A percentile compares a stretch with the other conserved stretches of the same genome.
Conservation (phyloP, 768 basidiomycete genomes). For the Mycena polygramma region DNA sequence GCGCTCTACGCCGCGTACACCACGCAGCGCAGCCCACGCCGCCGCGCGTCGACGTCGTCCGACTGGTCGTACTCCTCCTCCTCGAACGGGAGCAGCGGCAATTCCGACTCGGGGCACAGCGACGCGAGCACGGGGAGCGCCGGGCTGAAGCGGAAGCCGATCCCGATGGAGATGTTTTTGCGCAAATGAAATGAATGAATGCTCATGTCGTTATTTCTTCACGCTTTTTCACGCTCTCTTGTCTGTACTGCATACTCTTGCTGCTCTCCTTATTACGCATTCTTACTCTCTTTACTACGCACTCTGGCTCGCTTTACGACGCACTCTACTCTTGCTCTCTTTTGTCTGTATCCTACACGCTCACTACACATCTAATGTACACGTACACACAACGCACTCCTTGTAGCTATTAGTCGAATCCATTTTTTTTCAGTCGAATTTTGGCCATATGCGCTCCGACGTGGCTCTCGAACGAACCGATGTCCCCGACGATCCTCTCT, state of each 20-base stretch:
- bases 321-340: neutral
- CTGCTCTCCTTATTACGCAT: no score
- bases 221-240: no score
- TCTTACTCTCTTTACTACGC: no score
- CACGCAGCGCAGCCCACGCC: constrained; percentile 16
- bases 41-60: neutral
- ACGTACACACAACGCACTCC: neutral
- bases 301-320: neutral
- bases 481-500: no score
- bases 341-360: neutral
- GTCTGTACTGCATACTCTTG: no score
- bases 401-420: neutral
- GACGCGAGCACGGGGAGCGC: neutral
- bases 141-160: constrained; percentile 12
- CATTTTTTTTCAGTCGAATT: no score
- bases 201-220: no score
- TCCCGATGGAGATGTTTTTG: constrained; percentile 14
- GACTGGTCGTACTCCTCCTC: neutral
- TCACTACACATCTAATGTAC: neutral
- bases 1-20: constrained; percentile 15
- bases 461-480: no score
- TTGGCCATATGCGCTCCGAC: no score
- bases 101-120: constrained; percentile 11
- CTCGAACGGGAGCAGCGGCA: neutral
- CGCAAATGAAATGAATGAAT: no score